Evolutionary conservation across 2,329 filamentous ascomycete species (phyloP).

Genomic region (Cladophialophora chaetospira): DNA sequence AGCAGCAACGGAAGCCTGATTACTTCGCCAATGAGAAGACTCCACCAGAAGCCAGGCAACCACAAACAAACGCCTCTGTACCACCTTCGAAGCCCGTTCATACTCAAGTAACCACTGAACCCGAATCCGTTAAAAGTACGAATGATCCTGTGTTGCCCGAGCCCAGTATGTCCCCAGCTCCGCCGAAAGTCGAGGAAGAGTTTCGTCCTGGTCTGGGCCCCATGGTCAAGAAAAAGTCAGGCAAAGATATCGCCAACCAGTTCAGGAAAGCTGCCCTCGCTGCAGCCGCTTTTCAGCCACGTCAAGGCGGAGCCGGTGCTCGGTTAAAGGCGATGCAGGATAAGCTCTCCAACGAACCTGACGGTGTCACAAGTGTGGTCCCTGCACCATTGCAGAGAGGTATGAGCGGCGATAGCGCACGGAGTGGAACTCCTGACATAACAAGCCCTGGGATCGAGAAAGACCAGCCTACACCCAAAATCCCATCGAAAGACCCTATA

Average conservation of each 20-base stretch:
- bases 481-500: slow-evolving; percentile 35
- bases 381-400: slow-evolving; percentile 65
- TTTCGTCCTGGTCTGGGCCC: slow-evolving; percentile 79
- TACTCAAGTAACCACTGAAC: slow-evolving; percentile 11
- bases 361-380: slow-evolving; percentile 87
- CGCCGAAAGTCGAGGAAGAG: slow-evolving; percentile 55
- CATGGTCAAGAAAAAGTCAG: slow-evolving; percentile 79
- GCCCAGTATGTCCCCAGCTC: slow-evolving; percentile 40
- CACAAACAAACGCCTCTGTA: slow-evolving; percentile 4
- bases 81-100: slow-evolving; percentile 10
- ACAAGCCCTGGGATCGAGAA: slow-evolving; percentile 38
- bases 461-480: slow-evolving; percentile 31
- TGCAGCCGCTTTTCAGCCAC: slow-evolving; percentile 77
- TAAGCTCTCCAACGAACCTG: slow-evolving; percentile 66
- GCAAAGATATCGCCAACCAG: slow-evolving; percentile 70
- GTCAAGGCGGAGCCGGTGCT: slow-evolving; percentile 82
- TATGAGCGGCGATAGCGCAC: slow-evolving; percentile 43
- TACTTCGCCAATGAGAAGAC: slow-evolving; percentile 19
- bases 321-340: slow-evolving; percentile 67
- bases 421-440: slow-evolving; percentile 31
- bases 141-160: slow-evolving; percentile 24
- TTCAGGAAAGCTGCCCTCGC: slow-evolving; percentile 80
- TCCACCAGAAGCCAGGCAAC: slow-evolving; percentile 2
- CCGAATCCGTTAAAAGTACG: slow-evolving; percentile 10
- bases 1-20: slow-evolving; percentile 11